Percentiles rank a stretch among this genome's conserved stretches.
phyloP scores from a whole-genome alignment of 106 monocot species.

The Alisma plantagoaquatica region DNA sequence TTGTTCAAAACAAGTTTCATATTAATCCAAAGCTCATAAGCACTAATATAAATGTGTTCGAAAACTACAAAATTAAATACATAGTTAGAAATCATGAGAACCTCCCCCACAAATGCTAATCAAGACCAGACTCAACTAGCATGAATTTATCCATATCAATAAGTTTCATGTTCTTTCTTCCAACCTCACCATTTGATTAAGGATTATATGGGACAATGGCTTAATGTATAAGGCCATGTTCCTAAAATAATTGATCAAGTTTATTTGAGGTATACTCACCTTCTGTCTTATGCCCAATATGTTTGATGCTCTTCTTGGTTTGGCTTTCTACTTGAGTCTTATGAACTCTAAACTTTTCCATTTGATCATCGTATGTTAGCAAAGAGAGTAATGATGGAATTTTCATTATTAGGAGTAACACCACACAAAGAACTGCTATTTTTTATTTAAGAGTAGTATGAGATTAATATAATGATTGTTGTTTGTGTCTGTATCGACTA shows the following conservation, averaged over 20 bases:
- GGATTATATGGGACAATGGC: constrained; percentile 5
- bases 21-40: constrained; percentile 1
- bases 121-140: not conserved
- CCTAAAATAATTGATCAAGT: not conserved
- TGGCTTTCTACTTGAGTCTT: constrained; percentile 3
- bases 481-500: too few species aligned
- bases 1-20: constrained; percentile 1
- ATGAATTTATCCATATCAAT: constrained; percentile 2
- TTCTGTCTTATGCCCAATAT: too few species aligned
- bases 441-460: too few species aligned
- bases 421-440: too few species aligned
- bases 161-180: constrained; percentile 7
- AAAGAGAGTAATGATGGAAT: too few species aligned
- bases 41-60: not conserved
- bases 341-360: constrained; percentile 6
- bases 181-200: constrained; percentile 1
- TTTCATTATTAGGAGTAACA: too few species aligned
- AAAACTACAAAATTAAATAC: constrained; percentile 3
- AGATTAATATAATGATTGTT: too few species aligned
- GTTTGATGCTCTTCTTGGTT: not conserved
- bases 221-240: constrained; percentile 7
- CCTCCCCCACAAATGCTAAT: not conserved
- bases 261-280: constrained; percentile 2
- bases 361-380: constrained; percentile 1
- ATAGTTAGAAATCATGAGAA: not conserved